phyloP scores from a whole-genome alignment of 768 basidiomycete species.

The Psilocybe azurescens region DNA sequence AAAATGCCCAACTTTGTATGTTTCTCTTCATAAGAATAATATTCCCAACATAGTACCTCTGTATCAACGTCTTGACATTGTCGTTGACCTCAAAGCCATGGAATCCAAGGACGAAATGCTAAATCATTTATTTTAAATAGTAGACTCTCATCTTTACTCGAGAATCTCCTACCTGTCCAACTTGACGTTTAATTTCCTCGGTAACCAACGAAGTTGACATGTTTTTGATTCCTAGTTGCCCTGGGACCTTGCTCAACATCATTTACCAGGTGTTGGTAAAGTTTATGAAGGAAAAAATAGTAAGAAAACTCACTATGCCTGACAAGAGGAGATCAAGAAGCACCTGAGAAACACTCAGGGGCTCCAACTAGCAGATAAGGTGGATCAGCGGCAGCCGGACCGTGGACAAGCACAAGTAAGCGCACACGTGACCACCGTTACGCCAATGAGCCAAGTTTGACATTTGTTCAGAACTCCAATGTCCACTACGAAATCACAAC shows the following conservation, averaged over 20 bases:
- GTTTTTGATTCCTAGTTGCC: not conserved
- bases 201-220: conserved; percentile 24
- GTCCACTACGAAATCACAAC: too few species aligned
- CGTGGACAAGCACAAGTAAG: too few species aligned
- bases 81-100: conserved; percentile 58
- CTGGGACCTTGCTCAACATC: too few species aligned
- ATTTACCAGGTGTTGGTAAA: too few species aligned
- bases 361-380: too few species aligned
- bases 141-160: not conserved
- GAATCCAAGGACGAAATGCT: conserved; percentile 80
- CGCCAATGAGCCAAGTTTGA: not conserved
- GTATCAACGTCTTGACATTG: conserved; percentile 60
- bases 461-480: not conserved
- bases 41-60: conserved; percentile 67
- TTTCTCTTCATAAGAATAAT: conserved; percentile 77
- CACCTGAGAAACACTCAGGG: too few species aligned
- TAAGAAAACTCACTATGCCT: too few species aligned
- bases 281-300: too few species aligned
- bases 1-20: conserved; percentile 47
- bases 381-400: too few species aligned
- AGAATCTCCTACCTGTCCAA: conserved; percentile 27
- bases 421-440: too few species aligned
- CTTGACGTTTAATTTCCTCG: conserved; percentile 43
- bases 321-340: too few species aligned
- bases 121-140: not conserved